phyloP scores from a whole-genome alignment of 768 basidiomycete species.

The Psilocybe tampanensis region DNA sequence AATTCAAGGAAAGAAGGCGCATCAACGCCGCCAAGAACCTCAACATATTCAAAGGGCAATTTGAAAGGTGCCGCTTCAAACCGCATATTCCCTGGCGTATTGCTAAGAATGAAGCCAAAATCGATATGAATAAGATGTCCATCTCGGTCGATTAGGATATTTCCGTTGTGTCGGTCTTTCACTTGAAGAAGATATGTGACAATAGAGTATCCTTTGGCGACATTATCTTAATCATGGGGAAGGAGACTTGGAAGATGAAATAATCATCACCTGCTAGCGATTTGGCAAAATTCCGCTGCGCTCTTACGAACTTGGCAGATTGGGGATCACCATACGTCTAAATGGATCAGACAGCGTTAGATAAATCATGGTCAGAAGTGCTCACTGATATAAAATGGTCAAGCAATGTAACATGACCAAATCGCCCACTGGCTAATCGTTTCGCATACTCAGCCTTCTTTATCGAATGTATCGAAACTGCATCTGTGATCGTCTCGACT shows the following conservation, averaged over 20 bases:
- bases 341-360: not conserved
- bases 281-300: constrained; percentile 92
- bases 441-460: constrained; percentile 98
- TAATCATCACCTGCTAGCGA: constrained; percentile 80
- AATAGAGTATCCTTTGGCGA: constrained; percentile 77
- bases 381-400: constrained; percentile 90
- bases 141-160: constrained; percentile 93
- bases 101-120: constrained; percentile 97
- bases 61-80: constrained; percentile 99
- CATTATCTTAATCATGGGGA: not conserved
- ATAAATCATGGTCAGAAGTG: constrained; percentile 5
- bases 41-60: constrained; percentile 91
- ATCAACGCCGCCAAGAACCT: constrained; percentile 88
- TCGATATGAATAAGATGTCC: constrained; percentile 97
- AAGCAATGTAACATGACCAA: constrained; percentile 86
- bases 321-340: constrained; percentile 91
- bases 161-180: constrained; percentile 98
- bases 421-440: constrained; percentile 73
- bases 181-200: constrained; percentile 97
- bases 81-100: constrained; percentile 96
- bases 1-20: constrained; percentile 82
- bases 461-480: constrained; percentile 98
- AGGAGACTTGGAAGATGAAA: not conserved
- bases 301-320: constrained; percentile 84
- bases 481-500: constrained; percentile 97